Evolutionary conservation across 371 early-diverging fungal genomes (phyloP).

Genomic region (Mortierella sp.): DNA sequence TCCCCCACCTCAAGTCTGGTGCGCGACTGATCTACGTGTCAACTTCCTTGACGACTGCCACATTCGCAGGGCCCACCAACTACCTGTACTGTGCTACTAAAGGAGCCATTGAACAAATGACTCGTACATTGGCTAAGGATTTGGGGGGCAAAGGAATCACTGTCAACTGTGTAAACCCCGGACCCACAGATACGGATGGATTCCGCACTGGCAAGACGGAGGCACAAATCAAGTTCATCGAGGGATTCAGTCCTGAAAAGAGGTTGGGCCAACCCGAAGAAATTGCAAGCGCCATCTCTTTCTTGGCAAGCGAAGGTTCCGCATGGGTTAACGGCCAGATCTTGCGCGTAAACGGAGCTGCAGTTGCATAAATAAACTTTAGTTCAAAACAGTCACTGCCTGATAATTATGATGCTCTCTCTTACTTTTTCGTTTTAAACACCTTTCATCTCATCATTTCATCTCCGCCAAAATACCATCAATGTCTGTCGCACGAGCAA

Average conservation of each 20-base stretch:
- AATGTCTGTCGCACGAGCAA: constrained; percentile 39
- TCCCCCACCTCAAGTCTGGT: constrained; percentile 23
- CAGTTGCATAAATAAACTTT: constrained; percentile 7
- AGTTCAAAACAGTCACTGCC: not conserved
- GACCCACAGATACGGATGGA: constrained; percentile 47
- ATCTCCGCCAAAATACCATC: not conserved
- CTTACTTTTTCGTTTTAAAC: not conserved
- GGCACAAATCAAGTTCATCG: constrained; percentile 17
- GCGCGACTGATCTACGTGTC: constrained; percentile 31
- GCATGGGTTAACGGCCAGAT: constrained; percentile 47
- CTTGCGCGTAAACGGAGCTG: constrained; percentile 43
- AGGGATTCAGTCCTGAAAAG: constrained; percentile 7
- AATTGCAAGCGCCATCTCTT: constrained; percentile 34
- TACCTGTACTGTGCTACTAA: constrained; percentile 48
- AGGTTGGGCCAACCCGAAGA: constrained; percentile 42
- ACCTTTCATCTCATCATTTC: not conserved
- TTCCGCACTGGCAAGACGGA: constrained; percentile 27
- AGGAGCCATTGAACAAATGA: constrained; percentile 52
- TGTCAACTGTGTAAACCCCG: constrained; percentile 50
- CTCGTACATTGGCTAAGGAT: constrained; percentile 36
- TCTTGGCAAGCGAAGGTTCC: constrained; percentile 30
- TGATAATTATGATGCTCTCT: not conserved
- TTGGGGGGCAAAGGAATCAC: constrained; percentile 43
- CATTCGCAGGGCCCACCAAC: constrained; percentile 10
- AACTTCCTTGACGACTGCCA: constrained; percentile 11